These are phyloP conservation scores for Mycena amicta DNA, from an alignment of 768 basidiomycete genomes.

Conservation along the genomic window DNA sequence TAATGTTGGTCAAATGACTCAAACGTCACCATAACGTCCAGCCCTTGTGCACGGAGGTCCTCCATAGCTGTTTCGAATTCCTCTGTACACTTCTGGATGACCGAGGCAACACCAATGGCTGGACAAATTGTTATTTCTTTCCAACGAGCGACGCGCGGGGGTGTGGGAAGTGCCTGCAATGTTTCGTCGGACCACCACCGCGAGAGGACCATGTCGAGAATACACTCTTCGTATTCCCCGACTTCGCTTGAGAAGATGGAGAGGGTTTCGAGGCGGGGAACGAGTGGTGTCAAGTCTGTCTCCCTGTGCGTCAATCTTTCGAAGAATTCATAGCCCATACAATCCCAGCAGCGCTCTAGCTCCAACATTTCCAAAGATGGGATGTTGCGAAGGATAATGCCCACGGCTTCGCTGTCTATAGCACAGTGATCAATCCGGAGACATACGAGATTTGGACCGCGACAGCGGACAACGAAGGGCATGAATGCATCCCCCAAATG, in stretches of 20 bases:
- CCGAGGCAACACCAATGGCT: background rate
- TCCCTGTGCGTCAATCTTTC: background rate
- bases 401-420: background rate
- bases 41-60: background rate
- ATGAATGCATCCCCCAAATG: background rate
- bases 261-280: background rate
- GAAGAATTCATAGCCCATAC: background rate
- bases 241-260: background rate
- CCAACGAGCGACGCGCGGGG: constrained; percentile 6
- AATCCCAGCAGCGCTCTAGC: background rate
- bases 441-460: background rate
- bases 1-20: no score
- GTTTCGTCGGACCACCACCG: constrained; percentile 7
- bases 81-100: background rate
- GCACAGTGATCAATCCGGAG: background rate
- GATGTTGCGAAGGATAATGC: background rate
- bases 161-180: background rate
- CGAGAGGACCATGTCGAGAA: background rate
- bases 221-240: background rate
- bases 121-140: background rate
- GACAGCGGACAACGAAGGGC: background rate
- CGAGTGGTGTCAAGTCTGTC: background rate
- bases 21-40: no score
- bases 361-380: background rate
- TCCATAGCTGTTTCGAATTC: background rate